Conservation (phyloP, 805 yeast species). For the Saturnispora dispora region DNA sequence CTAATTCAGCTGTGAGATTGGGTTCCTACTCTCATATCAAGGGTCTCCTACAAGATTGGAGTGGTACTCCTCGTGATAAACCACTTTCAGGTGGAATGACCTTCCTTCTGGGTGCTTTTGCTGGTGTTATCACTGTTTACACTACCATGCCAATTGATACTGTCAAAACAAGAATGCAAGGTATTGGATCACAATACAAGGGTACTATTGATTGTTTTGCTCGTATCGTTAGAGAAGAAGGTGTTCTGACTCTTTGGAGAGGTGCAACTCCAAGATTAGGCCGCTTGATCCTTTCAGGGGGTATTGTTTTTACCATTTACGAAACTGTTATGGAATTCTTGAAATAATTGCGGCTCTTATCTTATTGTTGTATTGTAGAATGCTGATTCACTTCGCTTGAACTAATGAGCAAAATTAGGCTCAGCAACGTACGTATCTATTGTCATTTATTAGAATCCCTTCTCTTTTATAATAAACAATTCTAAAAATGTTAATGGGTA, state of each 20-base stretch:
- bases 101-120: conserved; percentile 81
- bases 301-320: conserved; percentile 92
- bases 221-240: conserved; percentile 77
- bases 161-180: conserved; percentile 95
- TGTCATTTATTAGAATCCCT: background rate
- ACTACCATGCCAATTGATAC: conserved; percentile 94
- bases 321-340: conserved; percentile 74
- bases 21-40: conserved; percentile 91
- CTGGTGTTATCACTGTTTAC: conserved; percentile 85
- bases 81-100: conserved; percentile 76
- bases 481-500: background rate
- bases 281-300: conserved; percentile 86
- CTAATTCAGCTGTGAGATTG: conserved; percentile 88
- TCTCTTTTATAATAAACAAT: background rate
- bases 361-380: background rate
- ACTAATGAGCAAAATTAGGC: background rate
- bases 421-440: background rate
- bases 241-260: conserved; percentile 87
- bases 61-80: conserved; percentile 54
- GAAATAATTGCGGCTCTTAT: conserved; percentile 19
- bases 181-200: conserved; percentile 62
- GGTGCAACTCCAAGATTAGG: conserved; percentile 98
- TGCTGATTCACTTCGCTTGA: background rate
- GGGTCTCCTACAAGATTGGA: conserved; percentile 60
- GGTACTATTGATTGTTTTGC: conserved; percentile 78